Percentiles rank a stretch among this genome's conserved stretches.
Evolutionary conservation across 2,329 filamentous ascomycete species (phyloP).

Genomic region (Sordariomycetes sp.): DNA sequence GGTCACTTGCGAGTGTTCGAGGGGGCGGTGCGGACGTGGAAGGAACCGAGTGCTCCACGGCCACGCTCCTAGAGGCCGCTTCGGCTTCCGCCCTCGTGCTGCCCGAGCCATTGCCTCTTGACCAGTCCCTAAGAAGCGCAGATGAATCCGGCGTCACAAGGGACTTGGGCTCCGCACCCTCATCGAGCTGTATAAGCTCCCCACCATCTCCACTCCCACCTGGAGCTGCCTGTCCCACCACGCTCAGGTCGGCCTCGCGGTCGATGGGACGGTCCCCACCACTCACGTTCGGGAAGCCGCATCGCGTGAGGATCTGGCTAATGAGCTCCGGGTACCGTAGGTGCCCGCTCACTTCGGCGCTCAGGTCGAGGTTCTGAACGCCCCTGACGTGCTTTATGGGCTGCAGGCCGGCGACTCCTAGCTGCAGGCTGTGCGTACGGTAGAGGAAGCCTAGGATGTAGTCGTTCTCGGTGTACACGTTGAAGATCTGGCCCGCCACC

Average conservation of each 20-base stretch:
- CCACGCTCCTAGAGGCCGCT: not conserved
- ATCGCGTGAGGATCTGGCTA: slow-evolving; percentile 38
- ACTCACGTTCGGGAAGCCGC: slow-evolving; percentile 36
- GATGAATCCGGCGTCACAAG: not conserved
- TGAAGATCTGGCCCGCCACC: slow-evolving; percentile 73
- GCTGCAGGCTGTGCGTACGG: slow-evolving; percentile 69
- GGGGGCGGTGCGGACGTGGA: not conserved
- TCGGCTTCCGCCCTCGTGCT: not conserved
- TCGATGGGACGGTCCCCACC: slow-evolving; percentile 33
- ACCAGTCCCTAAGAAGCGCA: not conserved
- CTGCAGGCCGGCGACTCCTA: slow-evolving; percentile 77
- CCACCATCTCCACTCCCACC: not conserved
- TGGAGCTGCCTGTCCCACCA: not conserved
- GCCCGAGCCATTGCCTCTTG: not conserved
- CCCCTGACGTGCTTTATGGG: slow-evolving; percentile 56
- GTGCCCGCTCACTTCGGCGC: slow-evolving; percentile 40
- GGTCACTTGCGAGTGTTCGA: not conserved
- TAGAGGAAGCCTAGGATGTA: slow-evolving; percentile 83
- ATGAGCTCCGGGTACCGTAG: slow-evolving; percentile 40
- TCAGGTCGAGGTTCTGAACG: slow-evolving; percentile 46
- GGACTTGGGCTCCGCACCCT: not conserved
- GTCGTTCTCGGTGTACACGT: slow-evolving; percentile 81
- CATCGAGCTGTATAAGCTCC: not conserved
- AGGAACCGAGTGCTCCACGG: not conserved
- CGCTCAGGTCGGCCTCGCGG: slow-evolving; percentile 32